Evolutionary conservation across 2,329 filamentous ascomycete species (phyloP), one percentile per base, ranked within the genome.

Genomic region (Bipolaris gigantea): DNA sequence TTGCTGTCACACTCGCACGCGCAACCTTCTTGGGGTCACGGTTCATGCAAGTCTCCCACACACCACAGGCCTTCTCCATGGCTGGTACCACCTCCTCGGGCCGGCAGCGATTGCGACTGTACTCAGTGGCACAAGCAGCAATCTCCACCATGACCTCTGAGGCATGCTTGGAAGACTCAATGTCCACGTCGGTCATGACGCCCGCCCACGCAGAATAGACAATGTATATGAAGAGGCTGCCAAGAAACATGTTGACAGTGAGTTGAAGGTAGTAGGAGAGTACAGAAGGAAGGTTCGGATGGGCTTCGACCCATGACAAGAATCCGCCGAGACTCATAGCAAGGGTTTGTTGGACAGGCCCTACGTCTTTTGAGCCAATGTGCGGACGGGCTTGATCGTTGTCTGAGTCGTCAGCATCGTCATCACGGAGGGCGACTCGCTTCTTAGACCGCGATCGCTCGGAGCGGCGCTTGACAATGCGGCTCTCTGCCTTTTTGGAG

Each of bases 41-140:
- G 61, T 87, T 86, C 90, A 96, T 96, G 75, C 94, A 97, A 30
- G 85, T 80, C 60, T 88, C 86, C 93, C 93, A 97, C 57, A 87
- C 84, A 32, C 86, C 83, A 72, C 94, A 99, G 4, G 88, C 78
- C 0, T 76, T 76, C 57, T 88, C 83, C 63, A 97, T 79, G 0
- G 89, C 90, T 0, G 92, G 93, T 3, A 89, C 76, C 13, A 88
- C 83, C 16, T 82, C 82, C 2, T 83, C 80, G 0, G 81, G 83
- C 1, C 81, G 83, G 73, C 94, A 99, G 34, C 81, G 80, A 67
- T 99, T 99, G 43, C 85, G 81, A 2, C 81, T 78, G 73, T 89
- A 99, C 59, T 93, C 81, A 35, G 84, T 83, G 2, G 84, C 82
- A 72, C 94, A 99, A 6, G 81, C 79, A 1, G 84, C 81, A 72